Percentiles rank a stretch among this genome's conserved stretches.
Conservation (phyloP, 1,139 yeast genomes). For the Suhomyces coccinellae region DNA sequence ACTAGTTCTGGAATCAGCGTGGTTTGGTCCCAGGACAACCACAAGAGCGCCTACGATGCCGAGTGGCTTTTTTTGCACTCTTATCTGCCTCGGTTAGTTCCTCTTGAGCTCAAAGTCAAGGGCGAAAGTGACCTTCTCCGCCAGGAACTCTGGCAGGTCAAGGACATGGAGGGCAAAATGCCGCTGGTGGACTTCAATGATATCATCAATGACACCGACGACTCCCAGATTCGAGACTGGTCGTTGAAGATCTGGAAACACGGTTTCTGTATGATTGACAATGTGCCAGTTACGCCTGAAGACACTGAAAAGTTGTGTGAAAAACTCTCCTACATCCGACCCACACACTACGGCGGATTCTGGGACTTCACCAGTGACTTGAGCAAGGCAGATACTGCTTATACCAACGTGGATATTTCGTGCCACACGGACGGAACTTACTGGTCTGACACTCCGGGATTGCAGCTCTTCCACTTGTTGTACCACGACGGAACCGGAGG, state of each 20-base stretch:
- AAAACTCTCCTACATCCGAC: constrained; percentile 61
- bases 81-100: constrained; percentile 52
- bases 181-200: constrained; percentile 57
- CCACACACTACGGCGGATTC: constrained; percentile 79
- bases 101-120: constrained; percentile 26
- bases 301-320: constrained; percentile 63
- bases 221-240: constrained; percentile 56
- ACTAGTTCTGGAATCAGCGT: constrained; percentile 25
- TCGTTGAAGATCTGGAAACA: constrained; percentile 55
- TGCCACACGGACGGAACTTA: constrained; percentile 79
- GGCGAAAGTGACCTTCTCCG: constrained; percentile 33
- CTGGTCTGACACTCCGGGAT: constrained; percentile 76
- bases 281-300: constrained; percentile 63
- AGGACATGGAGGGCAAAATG: constrained; percentile 40
- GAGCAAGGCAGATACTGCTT: constrained; percentile 72
- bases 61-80: constrained; percentile 63
- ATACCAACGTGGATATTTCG: constrained; percentile 66
- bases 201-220: constrained; percentile 41
- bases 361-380: constrained; percentile 81
- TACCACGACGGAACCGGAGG: constrained; percentile 75
- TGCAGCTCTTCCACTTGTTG: constrained; percentile 69
- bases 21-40: constrained; percentile 52
- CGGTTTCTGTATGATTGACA: constrained; percentile 66
- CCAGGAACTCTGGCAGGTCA: constrained; percentile 49
- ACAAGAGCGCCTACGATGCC: constrained; percentile 45